Evolutionary conservation across 331 rosid species (phyloP), one percentile per base, ranked within the genome.

Genomic region (Rosa hybrid): DNA sequence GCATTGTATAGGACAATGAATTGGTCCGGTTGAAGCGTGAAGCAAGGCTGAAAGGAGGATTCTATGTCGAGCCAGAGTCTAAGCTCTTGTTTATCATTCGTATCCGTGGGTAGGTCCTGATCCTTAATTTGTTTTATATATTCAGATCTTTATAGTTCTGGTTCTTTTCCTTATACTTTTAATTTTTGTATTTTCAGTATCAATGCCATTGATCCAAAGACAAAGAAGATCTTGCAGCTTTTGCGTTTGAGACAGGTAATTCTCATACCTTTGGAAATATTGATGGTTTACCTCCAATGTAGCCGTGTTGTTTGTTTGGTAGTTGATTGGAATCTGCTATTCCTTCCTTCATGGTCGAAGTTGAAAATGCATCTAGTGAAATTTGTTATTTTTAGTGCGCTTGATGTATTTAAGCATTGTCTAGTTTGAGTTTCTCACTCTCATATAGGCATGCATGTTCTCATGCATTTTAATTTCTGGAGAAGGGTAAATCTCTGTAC

Each of bases 21-120:
- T 42, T 92, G 90, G 88, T 94, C 49, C 70, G 75, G 23, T 74
- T 94, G 82, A 94, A 94, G 46, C 98, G 97, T 13, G 98, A 94
- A 84, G 98, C 98, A 0, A 94, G 90, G 88, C 84, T 92, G 81
- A 91, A 91, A 54, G 98, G 98, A 59, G 98, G 98, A 21, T 94
- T 92, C 74, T 94, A 94, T 86, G 98, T 94, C 17, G 97, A 92
- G 34, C 98, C 96, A 4, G 98, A 94, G 78, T 94, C 98, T 3
- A 94, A 92, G 86, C 92, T 92, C 10, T 81, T 94, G 83, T 95
- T 92, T 20, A 91, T 93, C 8, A 51, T 95, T 51, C 95, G 93
- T 46, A 95, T 95, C 27, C 93, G 98, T n/a, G 99, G 99, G 99
- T 95, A 82, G 75, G 98, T 87, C 6, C 12, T 9, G 56, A 0